A percentile compares a stretch with the other conserved stretches of the same genome.
Evolutionary conservation across 305 asterid species (phyloP).

Genomic region (Fraxinus velutina): DNA sequence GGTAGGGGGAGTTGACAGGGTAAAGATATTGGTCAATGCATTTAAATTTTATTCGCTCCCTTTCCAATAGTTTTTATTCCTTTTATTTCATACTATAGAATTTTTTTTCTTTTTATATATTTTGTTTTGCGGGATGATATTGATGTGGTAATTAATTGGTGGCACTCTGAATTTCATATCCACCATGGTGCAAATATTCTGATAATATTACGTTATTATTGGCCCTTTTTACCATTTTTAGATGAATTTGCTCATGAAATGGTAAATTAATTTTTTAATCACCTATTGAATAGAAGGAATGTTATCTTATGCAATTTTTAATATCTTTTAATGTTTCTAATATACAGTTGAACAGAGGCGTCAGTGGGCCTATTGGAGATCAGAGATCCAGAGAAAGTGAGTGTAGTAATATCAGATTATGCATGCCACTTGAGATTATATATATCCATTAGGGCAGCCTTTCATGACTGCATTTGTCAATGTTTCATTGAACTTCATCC

Average conservation of each 20-base stretch:
- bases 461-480: not conserved
- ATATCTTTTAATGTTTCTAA: conserved; percentile 6
- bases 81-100: not conserved
- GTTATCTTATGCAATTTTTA: conserved; percentile 4
- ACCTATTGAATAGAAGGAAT: not conserved
- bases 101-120: not conserved
- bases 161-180: not conserved
- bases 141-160: conserved; percentile 13
- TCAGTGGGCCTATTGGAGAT: conserved; percentile 56
- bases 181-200: not conserved
- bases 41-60: not conserved
- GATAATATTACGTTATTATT: not conserved
- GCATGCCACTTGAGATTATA: not conserved
- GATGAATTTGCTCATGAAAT: not conserved
- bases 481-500: not conserved
- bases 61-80: not conserved
- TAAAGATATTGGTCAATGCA: not conserved
- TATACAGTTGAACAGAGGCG: conserved; percentile 65
- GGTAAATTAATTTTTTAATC: not conserved
- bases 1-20: not conserved
- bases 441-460: not conserved
- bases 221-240: not conserved
- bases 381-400: conserved; percentile 83
- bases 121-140: not conserved
- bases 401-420: conserved; percentile 24